These are phyloP conservation scores for Glycine tomentella DNA, from an alignment of 306 rosid genomes.

Conservation along the genomic window DNA sequence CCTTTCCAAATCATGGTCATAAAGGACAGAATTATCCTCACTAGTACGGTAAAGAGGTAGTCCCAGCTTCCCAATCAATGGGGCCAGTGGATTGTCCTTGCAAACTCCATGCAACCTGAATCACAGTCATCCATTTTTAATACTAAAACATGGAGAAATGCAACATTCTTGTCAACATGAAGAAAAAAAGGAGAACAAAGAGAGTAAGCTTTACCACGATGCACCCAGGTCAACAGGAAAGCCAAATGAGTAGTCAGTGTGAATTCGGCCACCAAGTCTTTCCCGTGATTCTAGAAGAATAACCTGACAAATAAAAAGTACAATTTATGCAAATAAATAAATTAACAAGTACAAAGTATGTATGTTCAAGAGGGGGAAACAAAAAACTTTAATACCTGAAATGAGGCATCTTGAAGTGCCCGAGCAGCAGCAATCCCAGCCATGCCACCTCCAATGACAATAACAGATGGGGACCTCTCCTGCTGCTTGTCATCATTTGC, in stretches of 20 bases:
- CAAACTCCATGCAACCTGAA: slow-evolving; percentile 98
- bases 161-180: slow-evolving; percentile 16
- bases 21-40: slow-evolving; percentile 95
- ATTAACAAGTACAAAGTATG: background rate
- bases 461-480: slow-evolving; percentile 84
- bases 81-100: slow-evolving; percentile 95
- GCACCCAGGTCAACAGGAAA: slow-evolving; percentile 98
- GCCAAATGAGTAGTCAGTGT: slow-evolving; percentile 93
- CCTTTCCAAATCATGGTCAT: slow-evolving; percentile 99
- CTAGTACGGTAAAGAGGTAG: slow-evolving; percentile 95
- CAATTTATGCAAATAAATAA: slow-evolving; percentile 5
- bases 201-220: slow-evolving; percentile 70
- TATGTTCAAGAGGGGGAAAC: background rate
- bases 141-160: background rate
- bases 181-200: background rate
- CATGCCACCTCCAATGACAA: slow-evolving; percentile 94
- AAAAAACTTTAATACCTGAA: slow-evolving; percentile 66
- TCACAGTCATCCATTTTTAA: slow-evolving; percentile 24
- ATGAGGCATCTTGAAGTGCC: slow-evolving; percentile 87
- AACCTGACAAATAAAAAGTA: slow-evolving; percentile 64
- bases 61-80: slow-evolving; percentile 88
- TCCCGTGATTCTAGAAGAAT: slow-evolving; percentile 87
- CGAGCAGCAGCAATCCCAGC: slow-evolving; percentile 96
- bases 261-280: slow-evolving; percentile 91
- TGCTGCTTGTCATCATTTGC: slow-evolving; percentile 55